These are phyloP conservation scores for Juncus effusus DNA, from an alignment of 176 grass and related monocot species.

Conservation along the genomic window DNA sequence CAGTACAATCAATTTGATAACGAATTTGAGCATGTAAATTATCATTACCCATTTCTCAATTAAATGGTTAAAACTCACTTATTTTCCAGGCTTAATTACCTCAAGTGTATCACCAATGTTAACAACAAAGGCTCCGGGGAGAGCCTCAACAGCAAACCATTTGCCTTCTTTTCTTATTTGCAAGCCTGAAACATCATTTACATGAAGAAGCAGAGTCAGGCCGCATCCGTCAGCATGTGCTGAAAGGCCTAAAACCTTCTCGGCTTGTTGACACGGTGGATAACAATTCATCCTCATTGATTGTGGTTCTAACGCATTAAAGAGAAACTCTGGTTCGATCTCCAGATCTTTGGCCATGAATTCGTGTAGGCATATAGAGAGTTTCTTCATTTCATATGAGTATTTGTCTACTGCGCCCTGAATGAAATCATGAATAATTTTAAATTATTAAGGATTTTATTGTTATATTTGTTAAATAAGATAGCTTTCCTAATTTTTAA, in stretches of 20 bases:
- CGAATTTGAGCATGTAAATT: background rate
- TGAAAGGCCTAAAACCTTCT: slow-evolving; percentile 28
- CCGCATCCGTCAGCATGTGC: slow-evolving; percentile 26
- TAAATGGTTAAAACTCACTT: background rate
- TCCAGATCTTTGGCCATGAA: slow-evolving; percentile 32
- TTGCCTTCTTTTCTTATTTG: slow-evolving; percentile 27
- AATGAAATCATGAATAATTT: background rate
- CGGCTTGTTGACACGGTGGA: slow-evolving; percentile 30
- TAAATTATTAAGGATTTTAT: background rate
- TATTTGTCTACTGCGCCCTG: slow-evolving; percentile 26
- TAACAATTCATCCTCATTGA: slow-evolving; percentile 34
- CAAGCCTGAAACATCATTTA: slow-evolving; percentile 30
- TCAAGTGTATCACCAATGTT: slow-evolving; percentile 40
- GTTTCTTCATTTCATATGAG: slow-evolving; percentile 12
- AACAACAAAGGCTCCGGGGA: slow-evolving; percentile 33
- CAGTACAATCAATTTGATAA: too few species aligned
- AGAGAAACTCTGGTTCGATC: slow-evolving; percentile 21
- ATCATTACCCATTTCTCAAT: too few species aligned
- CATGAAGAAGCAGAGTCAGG: slow-evolving; percentile 34
- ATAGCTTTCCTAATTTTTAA: background rate
- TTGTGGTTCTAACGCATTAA: slow-evolving; percentile 15
- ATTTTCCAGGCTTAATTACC: slow-evolving; percentile 5
- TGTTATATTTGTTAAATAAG: too few species aligned
- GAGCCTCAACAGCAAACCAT: slow-evolving; percentile 25
- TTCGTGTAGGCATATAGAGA: slow-evolving; percentile 11